Evolutionary conservation across 1,284 basidiomycete genomes (phyloP).

Genomic region (Ustilago nuda): DNA sequence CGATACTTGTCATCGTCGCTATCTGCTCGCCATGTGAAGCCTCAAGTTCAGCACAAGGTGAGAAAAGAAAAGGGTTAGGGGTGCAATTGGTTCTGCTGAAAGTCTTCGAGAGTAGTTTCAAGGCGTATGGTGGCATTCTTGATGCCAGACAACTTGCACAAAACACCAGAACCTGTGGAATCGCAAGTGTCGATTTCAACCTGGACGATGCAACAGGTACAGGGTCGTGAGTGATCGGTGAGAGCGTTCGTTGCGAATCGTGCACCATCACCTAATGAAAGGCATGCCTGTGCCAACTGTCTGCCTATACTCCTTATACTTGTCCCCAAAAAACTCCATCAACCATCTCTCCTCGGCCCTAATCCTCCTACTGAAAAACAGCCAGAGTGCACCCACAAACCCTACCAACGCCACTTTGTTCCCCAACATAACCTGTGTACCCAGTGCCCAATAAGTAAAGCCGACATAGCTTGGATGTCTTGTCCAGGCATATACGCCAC

Average conservation of each 20-base stretch:
- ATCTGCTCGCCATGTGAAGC: too few relatives aligned
- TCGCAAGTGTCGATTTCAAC: too few relatives aligned
- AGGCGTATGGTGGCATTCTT: too few relatives aligned
- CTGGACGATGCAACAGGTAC: too few relatives aligned
- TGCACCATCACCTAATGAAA: slow-evolving; percentile 39
- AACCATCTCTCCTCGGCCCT: slow-evolving; percentile 81
- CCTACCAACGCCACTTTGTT: slow-evolving; percentile 81
- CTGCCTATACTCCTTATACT: slow-evolving; percentile 79
- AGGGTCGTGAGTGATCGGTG: too few relatives aligned
- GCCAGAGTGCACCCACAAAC: slow-evolving; percentile 78
- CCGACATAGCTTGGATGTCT: slow-evolving; percentile 97
- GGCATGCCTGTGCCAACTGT: slow-evolving; percentile 79
- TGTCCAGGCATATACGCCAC: slow-evolving; percentile 71
- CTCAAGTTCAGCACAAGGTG: too few relatives aligned
- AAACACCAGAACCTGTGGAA: too few relatives aligned
- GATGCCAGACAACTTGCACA: too few relatives aligned
- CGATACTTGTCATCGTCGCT: too few relatives aligned
- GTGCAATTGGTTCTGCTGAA: too few relatives aligned
- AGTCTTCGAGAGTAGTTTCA: too few relatives aligned
- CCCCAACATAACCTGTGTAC: slow-evolving; percentile 91
- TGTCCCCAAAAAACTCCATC: slow-evolving; percentile 82
- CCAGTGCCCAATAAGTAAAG: slow-evolving; percentile 97
- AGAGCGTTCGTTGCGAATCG: background rate
- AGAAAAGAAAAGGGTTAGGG: too few relatives aligned
- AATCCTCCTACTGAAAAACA: slow-evolving; percentile 87